phyloP scores from a whole-genome alignment of 2,329 filamentous ascomycete species.

The Epichloe gansuensis region DNA sequence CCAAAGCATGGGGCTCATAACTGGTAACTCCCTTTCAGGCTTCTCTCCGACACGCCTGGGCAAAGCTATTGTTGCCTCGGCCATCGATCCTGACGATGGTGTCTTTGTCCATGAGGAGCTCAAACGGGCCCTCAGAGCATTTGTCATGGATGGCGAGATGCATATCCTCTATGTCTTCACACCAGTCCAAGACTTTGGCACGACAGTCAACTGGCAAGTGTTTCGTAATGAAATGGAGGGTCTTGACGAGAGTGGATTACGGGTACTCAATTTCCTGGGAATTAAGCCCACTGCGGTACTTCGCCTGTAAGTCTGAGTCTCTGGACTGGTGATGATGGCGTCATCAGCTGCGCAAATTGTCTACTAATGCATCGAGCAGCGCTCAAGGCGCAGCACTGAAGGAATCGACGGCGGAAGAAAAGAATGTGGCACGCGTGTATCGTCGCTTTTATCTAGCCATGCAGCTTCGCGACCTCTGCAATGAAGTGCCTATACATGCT shows the following conservation, averaged over 20 bases:
- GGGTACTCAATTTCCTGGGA: constrained; percentile 56
- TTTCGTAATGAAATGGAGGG: constrained; percentile 60
- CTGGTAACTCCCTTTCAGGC: constrained; percentile 32
- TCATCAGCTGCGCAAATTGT: constrained; percentile 8
- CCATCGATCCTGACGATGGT: constrained; percentile 62
- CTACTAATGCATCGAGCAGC: constrained; percentile 27
- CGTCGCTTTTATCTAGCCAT: constrained; percentile 63
- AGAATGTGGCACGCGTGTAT: constrained; percentile 51
- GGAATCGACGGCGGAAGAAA: constrained; percentile 48
- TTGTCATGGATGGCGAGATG: constrained; percentile 74
- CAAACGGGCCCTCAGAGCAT: constrained; percentile 52
- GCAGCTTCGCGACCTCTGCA: constrained; percentile 68
- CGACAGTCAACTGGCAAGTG: constrained; percentile 56
- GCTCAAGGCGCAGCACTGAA: constrained; percentile 54
- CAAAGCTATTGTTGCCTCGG: constrained; percentile 59
- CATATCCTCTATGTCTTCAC: constrained; percentile 70
- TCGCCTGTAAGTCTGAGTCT: constrained; percentile 39
- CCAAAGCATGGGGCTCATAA: constrained; percentile 41
- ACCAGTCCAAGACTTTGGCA: constrained; percentile 47
- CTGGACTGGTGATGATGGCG: background rate
- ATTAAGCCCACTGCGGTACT: constrained; percentile 57
- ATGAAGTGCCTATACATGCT: constrained; percentile 58
- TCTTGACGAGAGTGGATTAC: constrained; percentile 58
- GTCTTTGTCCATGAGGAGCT: constrained; percentile 62
- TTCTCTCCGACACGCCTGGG: constrained; percentile 55